Evolutionary conservation across 345 rosid species (phyloP).

Genomic region (Rhodamnia rubescens): DNA sequence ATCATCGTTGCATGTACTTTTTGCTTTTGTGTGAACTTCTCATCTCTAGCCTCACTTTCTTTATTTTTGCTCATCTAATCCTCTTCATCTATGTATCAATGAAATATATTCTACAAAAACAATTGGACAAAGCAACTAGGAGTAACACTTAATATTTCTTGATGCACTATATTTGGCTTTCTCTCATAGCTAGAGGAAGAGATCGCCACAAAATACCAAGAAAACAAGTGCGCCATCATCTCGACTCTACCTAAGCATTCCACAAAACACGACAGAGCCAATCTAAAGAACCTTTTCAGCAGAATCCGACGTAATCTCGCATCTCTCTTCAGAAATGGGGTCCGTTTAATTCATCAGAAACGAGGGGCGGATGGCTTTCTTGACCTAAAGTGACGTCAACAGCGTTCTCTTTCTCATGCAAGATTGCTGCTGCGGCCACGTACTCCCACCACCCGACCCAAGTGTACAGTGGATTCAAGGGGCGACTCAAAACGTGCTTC

Average conservation of each 20-base stretch:
- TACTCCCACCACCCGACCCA: neutral
- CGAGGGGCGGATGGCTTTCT: too few species aligned
- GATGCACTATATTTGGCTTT: neutral
- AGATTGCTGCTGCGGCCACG: neutral
- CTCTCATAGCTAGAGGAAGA: too few species aligned
- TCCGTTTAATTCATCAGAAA: too few species aligned
- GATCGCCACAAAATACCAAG: too few species aligned
- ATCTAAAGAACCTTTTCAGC: too few species aligned
- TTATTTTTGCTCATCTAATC: neutral
- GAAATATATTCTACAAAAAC: neutral
- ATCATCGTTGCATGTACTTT: neutral
- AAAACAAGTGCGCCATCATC: too few species aligned
- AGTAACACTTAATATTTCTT: neutral
- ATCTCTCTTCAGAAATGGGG: too few species aligned
- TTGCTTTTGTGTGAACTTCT: neutral
- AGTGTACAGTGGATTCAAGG: neutral
- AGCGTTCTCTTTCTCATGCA: neutral
- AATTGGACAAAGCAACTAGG: neutral
- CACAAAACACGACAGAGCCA: too few species aligned
- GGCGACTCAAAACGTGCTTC: neutral
- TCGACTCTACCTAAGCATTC: too few species aligned
- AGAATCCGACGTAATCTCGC: too few species aligned
- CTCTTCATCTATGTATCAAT: neutral
- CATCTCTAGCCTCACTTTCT: neutral
- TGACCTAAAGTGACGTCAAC: too few species aligned